Base-by-base conservation (phyloP, 805 yeast genomes). In the Schizosaccharomyces osmophilus region DNA sequence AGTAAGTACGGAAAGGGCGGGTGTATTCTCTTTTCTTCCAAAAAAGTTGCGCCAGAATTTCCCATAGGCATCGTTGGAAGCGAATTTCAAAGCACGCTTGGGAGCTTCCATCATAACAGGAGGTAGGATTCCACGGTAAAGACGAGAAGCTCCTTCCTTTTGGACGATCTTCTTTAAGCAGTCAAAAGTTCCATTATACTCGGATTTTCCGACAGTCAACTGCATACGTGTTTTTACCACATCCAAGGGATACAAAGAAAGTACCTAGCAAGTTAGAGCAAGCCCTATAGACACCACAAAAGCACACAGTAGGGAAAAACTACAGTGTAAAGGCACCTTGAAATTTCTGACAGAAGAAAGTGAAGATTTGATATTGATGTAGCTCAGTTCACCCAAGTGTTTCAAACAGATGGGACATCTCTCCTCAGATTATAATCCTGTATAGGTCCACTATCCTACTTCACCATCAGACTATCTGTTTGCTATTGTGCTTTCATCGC, bases 21-120 rank as follows among this genome's bases (percentile, higher is more conserved):
- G 97, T 64, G 77, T 85, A 80, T 85, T 79, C 65, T 79, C 72
- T 8, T 77, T 71, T 57, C 85, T 77, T 61, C 87, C 95, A 71
- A 89, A 87, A 24, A 74, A 70, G 39, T 76, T 76, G 66, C 81
- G 80, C 78, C 88, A 90, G 66, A 88, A 72, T 72, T 84, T 84
- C 61, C 95, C 90, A 84, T 95, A 93, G 72, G 87, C 94, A 71
- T 93, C 98, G 71, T 93, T 93, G 64, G 97, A 95, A 61, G 97
- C 97, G 71, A 93, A 93, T 73, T 93, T 93, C 66, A 95, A 89
- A 54, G 98, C 98, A 76, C 99, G 65, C 78, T 93, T 93, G 65
- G 98, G 98, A 15, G 97, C 98, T 73, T 93, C 99, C 98, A 93
- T 93, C 68, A 93, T 77, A 67, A 93, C 87, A 42, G 99, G 99